These are phyloP conservation scores for Huntiella omanensis DNA, from an alignment of 2,329 filamentous ascomycete species.

Conservation along the genomic window DNA sequence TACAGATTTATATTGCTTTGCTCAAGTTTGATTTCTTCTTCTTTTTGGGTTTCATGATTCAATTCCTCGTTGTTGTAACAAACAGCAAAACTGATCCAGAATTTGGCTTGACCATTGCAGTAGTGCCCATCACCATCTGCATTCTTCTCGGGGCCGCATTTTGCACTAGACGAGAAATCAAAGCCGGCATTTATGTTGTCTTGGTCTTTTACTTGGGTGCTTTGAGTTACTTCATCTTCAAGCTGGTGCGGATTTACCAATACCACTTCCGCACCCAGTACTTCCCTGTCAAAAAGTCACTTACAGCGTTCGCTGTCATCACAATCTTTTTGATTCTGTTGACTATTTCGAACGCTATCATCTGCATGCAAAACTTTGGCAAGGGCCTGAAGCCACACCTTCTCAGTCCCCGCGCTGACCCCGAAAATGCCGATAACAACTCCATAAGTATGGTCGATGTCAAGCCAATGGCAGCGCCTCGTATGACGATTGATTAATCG, in stretches of 20 bases:
- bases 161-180: constrained; percentile 65
- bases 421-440: constrained; percentile 37
- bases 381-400: constrained; percentile 80
- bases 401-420: constrained; percentile 28
- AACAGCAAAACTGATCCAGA: constrained; percentile 45
- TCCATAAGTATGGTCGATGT: constrained; percentile 38
- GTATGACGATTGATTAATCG: constrained; percentile 43
- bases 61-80: constrained; percentile 86
- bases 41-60: constrained; percentile 95
- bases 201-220: constrained; percentile 79
- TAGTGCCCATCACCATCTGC: constrained; percentile 75
- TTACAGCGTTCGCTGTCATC: constrained; percentile 87
- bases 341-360: constrained; percentile 70
- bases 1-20: constrained; percentile 85
- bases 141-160: constrained; percentile 73
- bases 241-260: constrained; percentile 89
- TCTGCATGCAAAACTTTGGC: constrained; percentile 82
- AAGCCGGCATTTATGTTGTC: constrained; percentile 53
- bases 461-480: constrained; percentile 33
- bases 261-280: constrained; percentile 42
- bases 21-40: constrained; percentile 99
- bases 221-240: constrained; percentile 93
- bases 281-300: constrained; percentile 57
- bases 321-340: constrained; percentile 75
- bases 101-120: constrained; percentile 70